These are phyloP conservation scores for Fusarium tricinctum DNA, from an alignment of 2,329 filamentous ascomycete genomes.

Conservation along the genomic window DNA sequence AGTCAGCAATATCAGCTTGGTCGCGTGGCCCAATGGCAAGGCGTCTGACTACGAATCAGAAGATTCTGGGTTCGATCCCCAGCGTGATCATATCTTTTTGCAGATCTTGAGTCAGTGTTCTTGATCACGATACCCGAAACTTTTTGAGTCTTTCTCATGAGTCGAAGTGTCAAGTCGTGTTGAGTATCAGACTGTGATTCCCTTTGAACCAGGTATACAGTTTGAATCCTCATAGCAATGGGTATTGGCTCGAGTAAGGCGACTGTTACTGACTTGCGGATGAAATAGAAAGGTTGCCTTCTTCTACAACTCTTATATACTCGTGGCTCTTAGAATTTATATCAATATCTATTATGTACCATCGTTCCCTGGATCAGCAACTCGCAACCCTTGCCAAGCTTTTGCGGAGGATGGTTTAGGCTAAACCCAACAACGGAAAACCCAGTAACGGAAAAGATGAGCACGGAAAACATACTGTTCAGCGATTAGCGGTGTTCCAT, in stretches of 20 bases:
- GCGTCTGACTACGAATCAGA: conserved; percentile 44
- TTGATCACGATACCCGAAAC: too few species aligned
- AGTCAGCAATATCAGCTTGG: conserved; percentile 4
- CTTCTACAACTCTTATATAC: background rate
- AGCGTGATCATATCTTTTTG: conserved; percentile 35
- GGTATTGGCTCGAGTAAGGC: too few species aligned
- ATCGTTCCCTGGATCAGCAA: background rate
- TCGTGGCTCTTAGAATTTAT: too few species aligned
- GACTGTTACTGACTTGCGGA: too few species aligned
- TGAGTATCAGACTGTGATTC: too few species aligned
- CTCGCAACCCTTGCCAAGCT: background rate
- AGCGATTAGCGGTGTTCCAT: background rate
- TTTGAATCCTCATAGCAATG: too few species aligned
- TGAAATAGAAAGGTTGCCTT: background rate
- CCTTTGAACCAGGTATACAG: too few species aligned
- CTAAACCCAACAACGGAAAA: conserved; percentile 6
- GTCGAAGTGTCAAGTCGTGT: too few species aligned
- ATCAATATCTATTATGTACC: background rate
- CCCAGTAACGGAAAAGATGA: conserved; percentile 19
- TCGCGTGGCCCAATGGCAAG: conserved; percentile 42
- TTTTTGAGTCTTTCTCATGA: too few species aligned
- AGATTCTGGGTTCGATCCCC: conserved; percentile 43
- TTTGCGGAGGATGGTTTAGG: background rate
- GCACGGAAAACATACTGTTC: conserved; percentile 8
- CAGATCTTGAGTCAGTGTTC: too few species aligned